A percentile compares a stretch with the other conserved stretches of the same genome.
These are phyloP conservation scores for Kwoniella dejecticola DNA, from an alignment of 768 basidiomycete genomes.

Conservation along the genomic window DNA sequence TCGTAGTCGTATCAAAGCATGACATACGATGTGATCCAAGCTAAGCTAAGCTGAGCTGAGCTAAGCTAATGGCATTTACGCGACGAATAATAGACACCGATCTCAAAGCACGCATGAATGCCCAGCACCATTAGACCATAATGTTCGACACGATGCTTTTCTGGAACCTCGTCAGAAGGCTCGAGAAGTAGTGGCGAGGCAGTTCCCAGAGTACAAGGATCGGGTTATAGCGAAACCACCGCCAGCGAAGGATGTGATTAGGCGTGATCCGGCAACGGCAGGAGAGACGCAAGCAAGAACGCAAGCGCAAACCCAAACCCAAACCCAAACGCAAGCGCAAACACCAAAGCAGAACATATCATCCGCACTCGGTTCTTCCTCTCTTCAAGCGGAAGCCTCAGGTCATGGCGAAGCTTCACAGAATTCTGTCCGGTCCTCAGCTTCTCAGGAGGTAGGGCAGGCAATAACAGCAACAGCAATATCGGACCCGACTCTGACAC, in stretches of 20 bases:
- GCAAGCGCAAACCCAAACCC: too few species aligned
- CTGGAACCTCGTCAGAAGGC: slow-evolving; percentile 27
- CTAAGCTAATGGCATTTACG: neutral
- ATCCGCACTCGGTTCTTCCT: too few species aligned
- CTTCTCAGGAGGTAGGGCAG: too few species aligned
- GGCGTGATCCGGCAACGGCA: neutral
- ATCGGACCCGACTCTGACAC: too few species aligned
- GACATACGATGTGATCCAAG: too few species aligned
- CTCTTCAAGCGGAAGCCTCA: too few species aligned
- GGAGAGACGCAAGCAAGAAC: too few species aligned
- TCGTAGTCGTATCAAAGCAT: too few species aligned
- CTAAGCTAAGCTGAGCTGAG: too few species aligned
- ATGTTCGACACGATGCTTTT: slow-evolving; percentile 31
- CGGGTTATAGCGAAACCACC: slow-evolving; percentile 40
- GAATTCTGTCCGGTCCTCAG: too few species aligned
- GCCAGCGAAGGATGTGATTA: slow-evolving; percentile 23
- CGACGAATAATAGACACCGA: slow-evolving; percentile 32
- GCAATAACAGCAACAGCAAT: neutral
- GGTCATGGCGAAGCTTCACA: too few species aligned
- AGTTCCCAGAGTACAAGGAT: slow-evolving; percentile 35
- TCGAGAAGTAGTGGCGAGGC: slow-evolving; percentile 26
- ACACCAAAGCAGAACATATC: too few species aligned
- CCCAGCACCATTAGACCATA: slow-evolving; percentile 30
- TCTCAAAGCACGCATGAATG: slow-evolving; percentile 34
- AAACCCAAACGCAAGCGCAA: neutral